Base-by-base conservation (phyloP, 2,329 filamentous ascomycete genomes). In the Cryphonectria parasitica region DNA sequence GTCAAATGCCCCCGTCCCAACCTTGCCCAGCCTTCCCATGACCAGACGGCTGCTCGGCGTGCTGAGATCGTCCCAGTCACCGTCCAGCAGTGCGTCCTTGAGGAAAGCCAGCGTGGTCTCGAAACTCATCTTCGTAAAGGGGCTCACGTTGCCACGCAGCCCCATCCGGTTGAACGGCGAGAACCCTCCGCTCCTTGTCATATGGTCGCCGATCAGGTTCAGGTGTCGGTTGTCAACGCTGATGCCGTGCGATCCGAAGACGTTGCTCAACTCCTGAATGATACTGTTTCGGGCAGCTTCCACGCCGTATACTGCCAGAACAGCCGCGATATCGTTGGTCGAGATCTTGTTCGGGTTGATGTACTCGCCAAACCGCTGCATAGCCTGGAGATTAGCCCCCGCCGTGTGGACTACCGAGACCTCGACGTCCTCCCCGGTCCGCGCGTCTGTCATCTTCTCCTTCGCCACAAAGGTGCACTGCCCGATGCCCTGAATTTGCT, bases 41-140 rank as follows among this genome's bases (percentile, higher is more conserved):
- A 98, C 95, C 77, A 99, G 92, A 71, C 95, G 88, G 73, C 93
- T 91, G 80, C 92, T 96, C 0, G 97, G 96, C 72, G 92, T 94
- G 71, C 87, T 89, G 72, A 99, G 84, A 77, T 96, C 92, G 80
- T 99, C 96, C 86, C 90, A 93, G 80, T 98, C 96, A 65, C 93
- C 91, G 77, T 97, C 94, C 70, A 97, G 84, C 36, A 98, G 91
- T 1, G 96, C 95, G 78, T 98, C 96, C 80, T 92, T 95, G 77
- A 99, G 86, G 85, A 98, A 98, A 0, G 92, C 91, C 54, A 98
- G 88, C 2, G 96, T 99, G 4, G 96, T 99, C 87, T 99, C 96
- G 83, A 98, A 99, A 80, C 93, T 97, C 95, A 98, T 98, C 87
- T 98, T 98, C 82, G 96, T 95, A 76, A 99, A 95, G 0, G 96